These are phyloP conservation scores for Alternaria viburni DNA, from an alignment of 2,329 filamentous ascomycete species.

Conservation along the genomic window DNA sequence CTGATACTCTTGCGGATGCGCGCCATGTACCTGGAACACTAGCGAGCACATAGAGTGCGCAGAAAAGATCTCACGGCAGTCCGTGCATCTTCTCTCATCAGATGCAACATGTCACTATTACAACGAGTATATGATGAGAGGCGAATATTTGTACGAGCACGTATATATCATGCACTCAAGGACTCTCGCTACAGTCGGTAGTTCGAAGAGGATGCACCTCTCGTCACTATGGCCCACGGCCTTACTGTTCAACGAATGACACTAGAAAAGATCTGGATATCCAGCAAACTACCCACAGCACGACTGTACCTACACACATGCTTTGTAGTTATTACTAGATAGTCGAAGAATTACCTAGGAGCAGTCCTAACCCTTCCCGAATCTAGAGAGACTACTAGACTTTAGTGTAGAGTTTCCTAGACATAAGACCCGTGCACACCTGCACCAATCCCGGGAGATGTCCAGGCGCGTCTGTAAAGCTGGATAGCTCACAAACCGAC, in stretches of 20 bases:
- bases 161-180: neutral
- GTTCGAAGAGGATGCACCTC: neutral
- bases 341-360: neutral
- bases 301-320: neutral
- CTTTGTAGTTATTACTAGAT: neutral
- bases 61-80: neutral
- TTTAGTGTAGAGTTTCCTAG: neutral
- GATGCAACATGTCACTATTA: neutral
- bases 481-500: neutral
- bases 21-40: neutral
- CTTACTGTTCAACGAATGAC: neutral
- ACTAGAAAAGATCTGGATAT: neutral
- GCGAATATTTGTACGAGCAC: neutral
- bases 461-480: neutral
- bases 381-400: neutral
- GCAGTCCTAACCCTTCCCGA: neutral
- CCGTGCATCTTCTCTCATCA: neutral
- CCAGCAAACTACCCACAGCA: neutral
- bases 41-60: neutral
- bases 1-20: neutral
- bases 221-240: neutral
- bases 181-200: neutral
- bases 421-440: neutral
- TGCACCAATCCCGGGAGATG: neutral
- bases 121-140: neutral